Base-by-base conservation (phyloP, 805 yeast genomes). In the Candida gorgasii region DNA sequence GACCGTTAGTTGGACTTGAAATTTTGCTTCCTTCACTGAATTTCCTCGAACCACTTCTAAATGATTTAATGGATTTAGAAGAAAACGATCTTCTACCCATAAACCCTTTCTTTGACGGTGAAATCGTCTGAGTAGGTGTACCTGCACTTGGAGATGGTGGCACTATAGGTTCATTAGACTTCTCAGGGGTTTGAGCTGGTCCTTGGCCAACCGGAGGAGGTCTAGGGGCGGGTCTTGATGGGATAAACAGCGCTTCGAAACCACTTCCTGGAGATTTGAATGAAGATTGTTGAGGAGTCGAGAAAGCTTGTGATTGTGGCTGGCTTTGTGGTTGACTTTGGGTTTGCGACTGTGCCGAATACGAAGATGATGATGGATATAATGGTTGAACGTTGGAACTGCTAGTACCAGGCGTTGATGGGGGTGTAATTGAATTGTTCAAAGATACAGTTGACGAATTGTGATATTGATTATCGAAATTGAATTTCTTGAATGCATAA, bases 161-260 rank as follows among this genome's bases (percentile, higher is more conserved):
- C 4, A 23, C 36, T 11, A 12, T 13, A 37, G 42, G 43, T 0
- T 53, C 50, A n/a, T 59, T 45, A 11, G 49, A 39, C 4, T 43
- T 20, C n/a, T 27, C 26, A 2, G 47, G 24, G 22, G 51, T 31
- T 11, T 38, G 35, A 17, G 17, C 11, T 27, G 18, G 28, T 12
- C n/a, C 12, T 20, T 9, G 8, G 6, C 24, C 24, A 24, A 51
- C 42, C 16, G 64, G 51, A 4, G 74, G 75, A 1, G 86, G 86
- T 51, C 75, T 78, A 23, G 87, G 87, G 0, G 87, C 85, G 0
- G 87, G 86, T 47, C 87, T 68, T 40, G 79, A 74, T 3, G 86
- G 87, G 40, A 81, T 80, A 48, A 75, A 81, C 52, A 73, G 80
- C 19, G 51, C 55, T 42, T 65, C 77, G 49, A 47, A 59, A 14